A percentile compares a stretch with the other conserved stretches of the same genome.
Evolutionary conservation across 352 stramenopile species (phyloP).

Genomic region (Pythium sukuiense): DNA sequence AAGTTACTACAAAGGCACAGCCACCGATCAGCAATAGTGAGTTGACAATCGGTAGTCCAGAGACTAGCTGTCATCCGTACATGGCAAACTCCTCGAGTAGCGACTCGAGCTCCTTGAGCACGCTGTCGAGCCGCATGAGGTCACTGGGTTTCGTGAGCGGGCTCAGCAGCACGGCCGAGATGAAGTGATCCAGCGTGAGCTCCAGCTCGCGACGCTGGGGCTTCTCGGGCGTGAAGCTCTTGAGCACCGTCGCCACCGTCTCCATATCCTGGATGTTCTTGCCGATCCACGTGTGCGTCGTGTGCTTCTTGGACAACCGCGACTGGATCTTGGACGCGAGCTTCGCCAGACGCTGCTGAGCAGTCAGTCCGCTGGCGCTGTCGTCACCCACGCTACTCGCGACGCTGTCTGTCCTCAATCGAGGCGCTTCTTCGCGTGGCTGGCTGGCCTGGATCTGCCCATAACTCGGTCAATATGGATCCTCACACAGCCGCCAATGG

Average conservation of each 20-base stretch:
- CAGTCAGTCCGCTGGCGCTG: constrained; percentile 3
- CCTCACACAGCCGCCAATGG: not conserved
- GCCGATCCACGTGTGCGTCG: constrained; percentile 55
- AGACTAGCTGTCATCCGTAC: too few relatives aligned
- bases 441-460: constrained; percentile 42
- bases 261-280: constrained; percentile 60
- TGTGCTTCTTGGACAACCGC: constrained; percentile 60
- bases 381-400: constrained; percentile 27
- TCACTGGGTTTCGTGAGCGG: constrained; percentile 19
- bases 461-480: not conserved
- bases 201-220: constrained; percentile 54
- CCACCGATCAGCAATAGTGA: too few relatives aligned
- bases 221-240: constrained; percentile 36
- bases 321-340: constrained; percentile 57
- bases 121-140: constrained; percentile 39
- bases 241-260: constrained; percentile 40
- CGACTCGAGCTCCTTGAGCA: constrained; percentile 40
- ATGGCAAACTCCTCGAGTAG: constrained; percentile 53
- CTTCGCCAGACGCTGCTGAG: constrained; percentile 38
- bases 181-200: constrained; percentile 66
- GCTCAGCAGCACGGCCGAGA: constrained; percentile 66
- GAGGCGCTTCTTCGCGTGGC: constrained; percentile 14
- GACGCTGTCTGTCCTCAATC: constrained; percentile 28
- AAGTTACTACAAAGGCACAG: constrained; percentile 8
- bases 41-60: too few relatives aligned